These are phyloP conservation scores for Magnaporthiopsis rhizophila DNA, from an alignment of 2,329 filamentous ascomycete species.

Conservation along the genomic window DNA sequence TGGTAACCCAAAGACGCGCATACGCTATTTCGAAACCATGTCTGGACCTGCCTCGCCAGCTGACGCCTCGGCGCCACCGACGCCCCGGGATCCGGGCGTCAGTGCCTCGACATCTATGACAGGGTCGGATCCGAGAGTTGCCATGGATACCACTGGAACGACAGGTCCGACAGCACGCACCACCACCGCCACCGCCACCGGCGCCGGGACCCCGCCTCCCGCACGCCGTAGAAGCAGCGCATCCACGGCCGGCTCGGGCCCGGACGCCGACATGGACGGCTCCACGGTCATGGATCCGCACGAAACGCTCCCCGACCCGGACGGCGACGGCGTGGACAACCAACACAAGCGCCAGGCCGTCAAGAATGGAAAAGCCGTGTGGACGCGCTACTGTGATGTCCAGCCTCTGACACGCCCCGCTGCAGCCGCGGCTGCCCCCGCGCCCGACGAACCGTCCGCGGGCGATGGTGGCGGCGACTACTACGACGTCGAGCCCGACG, in stretches of 20 bases:
- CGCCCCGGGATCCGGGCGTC: no score
- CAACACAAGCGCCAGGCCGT: neutral
- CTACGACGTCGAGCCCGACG: neutral
- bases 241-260: neutral
- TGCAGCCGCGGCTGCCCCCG: no score
- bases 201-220: no score
- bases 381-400: neutral
- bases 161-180: neutral
- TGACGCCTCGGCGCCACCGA: no score
- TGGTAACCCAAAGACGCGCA: no score
- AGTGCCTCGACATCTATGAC: neutral
- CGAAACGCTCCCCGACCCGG: neutral
- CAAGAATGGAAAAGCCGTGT: neutral
- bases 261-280: neutral
- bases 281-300: neutral
- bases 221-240: neutral
- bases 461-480: neutral
- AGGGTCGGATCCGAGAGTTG: neutral
- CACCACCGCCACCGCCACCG: neutral
- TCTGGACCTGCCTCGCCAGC: neutral
- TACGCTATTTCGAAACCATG: neutral
- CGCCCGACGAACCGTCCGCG: neutral
- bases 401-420: neutral
- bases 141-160: neutral
- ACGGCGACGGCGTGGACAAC: neutral